phyloP scores from a whole-genome alignment of 352 stramenopile species.

The Phytopythium mirpurense region DNA sequence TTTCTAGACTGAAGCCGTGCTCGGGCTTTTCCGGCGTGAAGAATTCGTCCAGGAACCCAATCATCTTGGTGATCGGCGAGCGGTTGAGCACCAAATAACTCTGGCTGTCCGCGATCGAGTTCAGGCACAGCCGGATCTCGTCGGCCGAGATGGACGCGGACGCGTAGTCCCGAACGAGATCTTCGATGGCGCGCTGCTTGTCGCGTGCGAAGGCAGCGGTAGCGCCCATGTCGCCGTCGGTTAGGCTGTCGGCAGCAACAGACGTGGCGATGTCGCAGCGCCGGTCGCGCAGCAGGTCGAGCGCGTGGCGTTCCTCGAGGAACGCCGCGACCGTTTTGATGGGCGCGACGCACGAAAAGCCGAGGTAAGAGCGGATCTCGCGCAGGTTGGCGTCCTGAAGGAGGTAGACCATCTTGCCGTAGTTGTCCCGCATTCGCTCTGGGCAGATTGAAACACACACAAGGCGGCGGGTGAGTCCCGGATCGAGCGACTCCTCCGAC shows the following conservation, averaged over 20 bases:
- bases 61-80: constrained; percentile 95
- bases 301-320: constrained; percentile 85
- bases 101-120: constrained; percentile 96
- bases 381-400: constrained; percentile 88
- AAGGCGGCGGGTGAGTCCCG: constrained; percentile 1
- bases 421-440: constrained; percentile 90
- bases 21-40: constrained; percentile 75
- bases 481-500: not conserved
- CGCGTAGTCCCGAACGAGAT: constrained; percentile 78
- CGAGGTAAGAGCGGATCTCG: constrained; percentile 79
- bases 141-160: constrained; percentile 53
- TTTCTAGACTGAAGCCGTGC: constrained; percentile 82
- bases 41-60: constrained; percentile 84
- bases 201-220: constrained; percentile 17
- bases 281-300: constrained; percentile 84
- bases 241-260: constrained; percentile 15
- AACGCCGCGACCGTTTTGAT: constrained; percentile 72
- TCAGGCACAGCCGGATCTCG: constrained; percentile 92
- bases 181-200: constrained; percentile 90
- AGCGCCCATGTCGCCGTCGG: constrained; percentile 64
- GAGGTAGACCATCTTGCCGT: constrained; percentile 95
- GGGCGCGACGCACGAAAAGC: constrained; percentile 66
- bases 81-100: constrained; percentile 97
- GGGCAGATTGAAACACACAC: not conserved
- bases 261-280: constrained; percentile 93